Percentiles rank a stretch among this genome's conserved stretches.
Conservation (phyloP, 768 basidiomycete genomes). For the Boletellus emodensis region DNA sequence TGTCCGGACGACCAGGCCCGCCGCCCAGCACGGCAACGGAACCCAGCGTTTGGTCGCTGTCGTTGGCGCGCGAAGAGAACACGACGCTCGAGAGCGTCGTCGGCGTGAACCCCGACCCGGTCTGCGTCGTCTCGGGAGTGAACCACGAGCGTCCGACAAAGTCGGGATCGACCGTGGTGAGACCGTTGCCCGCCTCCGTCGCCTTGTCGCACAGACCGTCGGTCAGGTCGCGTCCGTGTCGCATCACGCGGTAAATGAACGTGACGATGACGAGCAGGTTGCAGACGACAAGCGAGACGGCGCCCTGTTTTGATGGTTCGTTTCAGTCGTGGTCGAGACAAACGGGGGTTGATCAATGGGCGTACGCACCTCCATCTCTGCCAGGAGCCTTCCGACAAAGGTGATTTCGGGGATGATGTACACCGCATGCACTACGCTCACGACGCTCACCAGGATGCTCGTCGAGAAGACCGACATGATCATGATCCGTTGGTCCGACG, state of each 20-base stretch:
- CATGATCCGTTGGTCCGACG: constrained; percentile 38
- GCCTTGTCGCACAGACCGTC: neutral
- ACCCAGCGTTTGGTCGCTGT: neutral
- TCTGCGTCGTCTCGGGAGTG: neutral
- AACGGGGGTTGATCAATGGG: no score
- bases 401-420: constrained; percentile 33
- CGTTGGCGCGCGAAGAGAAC: neutral
- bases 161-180: constrained; percentile 28
- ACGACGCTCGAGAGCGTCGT: neutral
- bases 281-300: constrained; percentile 24
- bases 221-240: constrained; percentile 11
- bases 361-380: constrained; percentile 41
- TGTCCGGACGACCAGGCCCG: no score
- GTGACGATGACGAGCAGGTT: constrained; percentile 25
- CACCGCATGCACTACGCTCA: constrained; percentile 40
- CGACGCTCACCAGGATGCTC: constrained; percentile 46
- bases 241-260: constrained; percentile 14
- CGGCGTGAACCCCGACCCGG: neutral
- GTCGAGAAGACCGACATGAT: constrained; percentile 47
- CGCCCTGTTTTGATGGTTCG: constrained; percentile 9
- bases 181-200: constrained; percentile 1
- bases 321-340: neutral
- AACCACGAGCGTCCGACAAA: constrained; percentile 2
- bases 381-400: constrained; percentile 22
- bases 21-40: neutral